phyloP scores from a whole-genome alignment of 306 rosid genomes.

The Acacia crassicarpa region DNA sequence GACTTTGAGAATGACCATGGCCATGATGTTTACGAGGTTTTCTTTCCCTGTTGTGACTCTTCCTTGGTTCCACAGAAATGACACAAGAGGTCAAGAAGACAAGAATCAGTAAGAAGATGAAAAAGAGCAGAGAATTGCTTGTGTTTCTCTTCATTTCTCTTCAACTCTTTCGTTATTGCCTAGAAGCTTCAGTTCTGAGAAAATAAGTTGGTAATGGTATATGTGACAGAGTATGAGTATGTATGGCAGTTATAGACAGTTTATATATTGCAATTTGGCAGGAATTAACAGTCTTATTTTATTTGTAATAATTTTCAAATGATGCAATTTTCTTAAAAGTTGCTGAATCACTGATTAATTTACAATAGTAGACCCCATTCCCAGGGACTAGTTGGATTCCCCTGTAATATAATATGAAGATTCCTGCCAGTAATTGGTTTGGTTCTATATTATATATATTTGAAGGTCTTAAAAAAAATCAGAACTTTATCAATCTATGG shows the following conservation, averaged over 20 bases:
- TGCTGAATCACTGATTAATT: not conserved
- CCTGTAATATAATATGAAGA: constrained; percentile 30
- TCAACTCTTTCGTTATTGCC: constrained; percentile 8
- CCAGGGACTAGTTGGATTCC: constrained; percentile 27
- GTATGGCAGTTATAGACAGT: constrained; percentile 48
- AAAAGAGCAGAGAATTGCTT: constrained; percentile 35
- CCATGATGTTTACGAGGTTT: constrained; percentile 43
- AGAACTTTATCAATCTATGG: constrained; percentile 9
- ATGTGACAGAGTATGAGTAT: not conserved
- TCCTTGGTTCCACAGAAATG: constrained; percentile 68
- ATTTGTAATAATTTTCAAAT: constrained; percentile 9
- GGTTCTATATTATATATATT: constrained; percentile 4
- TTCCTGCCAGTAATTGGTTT: constrained; percentile 31
- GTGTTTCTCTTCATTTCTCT: constrained; percentile 45
- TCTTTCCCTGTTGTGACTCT: constrained; percentile 46
- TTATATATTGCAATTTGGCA: constrained; percentile 37
- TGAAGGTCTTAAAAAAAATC: constrained; percentile 7
- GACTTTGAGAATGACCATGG: constrained; percentile 36
- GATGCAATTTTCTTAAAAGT: constrained; percentile 6
- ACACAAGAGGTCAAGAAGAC: constrained; percentile 40
- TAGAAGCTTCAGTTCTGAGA: constrained; percentile 18
- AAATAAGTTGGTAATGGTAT: constrained; percentile 26
- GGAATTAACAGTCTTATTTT: constrained; percentile 25
- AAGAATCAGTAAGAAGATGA: constrained; percentile 39
- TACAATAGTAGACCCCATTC: constrained; percentile 16